Conservation (phyloP, 2,329 filamentous ascomycete species). For the Diaporthe sp. region DNA sequence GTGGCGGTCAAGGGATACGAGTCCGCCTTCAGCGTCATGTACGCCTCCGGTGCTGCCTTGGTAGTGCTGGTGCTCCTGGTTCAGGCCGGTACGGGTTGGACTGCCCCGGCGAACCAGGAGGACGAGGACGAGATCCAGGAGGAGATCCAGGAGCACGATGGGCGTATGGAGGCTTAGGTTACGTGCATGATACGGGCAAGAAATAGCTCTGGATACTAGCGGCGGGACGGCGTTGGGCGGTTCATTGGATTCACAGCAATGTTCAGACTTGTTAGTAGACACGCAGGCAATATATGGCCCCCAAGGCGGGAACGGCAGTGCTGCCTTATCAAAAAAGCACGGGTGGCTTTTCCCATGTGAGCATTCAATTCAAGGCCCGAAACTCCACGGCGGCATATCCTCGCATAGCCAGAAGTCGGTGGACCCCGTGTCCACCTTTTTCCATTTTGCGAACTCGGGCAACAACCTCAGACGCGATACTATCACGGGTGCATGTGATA, state of each 20-base stretch:
- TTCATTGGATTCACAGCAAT: not conserved
- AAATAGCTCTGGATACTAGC: not conserved
- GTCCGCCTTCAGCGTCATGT: conserved; percentile 55
- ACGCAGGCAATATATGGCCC: not conserved
- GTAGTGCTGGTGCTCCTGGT: conserved; percentile 55
- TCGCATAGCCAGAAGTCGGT: not conserved
- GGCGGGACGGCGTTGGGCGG: not conserved
- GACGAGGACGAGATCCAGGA: conserved; percentile 57
- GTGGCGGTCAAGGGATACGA: conserved; percentile 62
- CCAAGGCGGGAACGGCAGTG: not conserved
- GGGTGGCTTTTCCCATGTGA: not conserved
- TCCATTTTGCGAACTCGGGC: too few relatives aligned
- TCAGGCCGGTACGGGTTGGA: conserved; percentile 64
- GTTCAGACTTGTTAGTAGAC: conserved; percentile 15
- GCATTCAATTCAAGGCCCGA: not conserved
- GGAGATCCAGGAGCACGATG: conserved; percentile 45
- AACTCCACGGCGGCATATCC: not conserved
- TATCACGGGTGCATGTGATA: conserved; percentile 20
- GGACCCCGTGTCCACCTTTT: not conserved
- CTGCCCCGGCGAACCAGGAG: conserved; percentile 55
- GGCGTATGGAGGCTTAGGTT: conserved; percentile 44
- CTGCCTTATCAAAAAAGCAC: conserved; percentile 4
- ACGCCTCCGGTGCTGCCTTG: conserved; percentile 57
- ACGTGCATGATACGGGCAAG: not conserved
- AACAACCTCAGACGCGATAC: not conserved